A percentile compares a stretch with the other conserved stretches of the same genome.
Evolutionary conservation across 2,329 filamentous ascomycete species (phyloP).

Genomic region (Diaporthe citri): DNA sequence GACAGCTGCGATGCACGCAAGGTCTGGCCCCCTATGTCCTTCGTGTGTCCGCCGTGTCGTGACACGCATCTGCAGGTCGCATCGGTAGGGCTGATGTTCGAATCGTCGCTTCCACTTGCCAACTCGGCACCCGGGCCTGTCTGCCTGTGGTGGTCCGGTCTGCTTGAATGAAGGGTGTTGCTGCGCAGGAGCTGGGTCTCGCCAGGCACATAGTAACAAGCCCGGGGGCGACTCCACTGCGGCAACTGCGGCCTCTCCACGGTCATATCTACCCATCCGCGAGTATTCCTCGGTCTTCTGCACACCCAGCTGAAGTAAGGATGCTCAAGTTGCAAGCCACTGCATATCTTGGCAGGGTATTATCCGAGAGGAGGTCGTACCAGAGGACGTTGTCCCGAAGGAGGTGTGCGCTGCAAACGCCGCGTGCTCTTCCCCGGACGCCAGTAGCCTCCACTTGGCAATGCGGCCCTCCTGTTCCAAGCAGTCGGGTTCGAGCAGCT

Average conservation of each 20-base stretch:
- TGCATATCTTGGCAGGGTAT: not conserved
- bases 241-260: not conserved
- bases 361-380: not conserved
- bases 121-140: not conserved
- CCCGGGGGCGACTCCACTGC: too few species aligned
- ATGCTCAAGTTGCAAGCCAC: not conserved
- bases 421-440: not conserved
- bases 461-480: not conserved
- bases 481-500: not conserved
- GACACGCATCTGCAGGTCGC: not conserved
- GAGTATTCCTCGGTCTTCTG: not conserved
- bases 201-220: not conserved
- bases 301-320: not conserved
- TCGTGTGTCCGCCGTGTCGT: not conserved
- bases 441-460: not conserved
- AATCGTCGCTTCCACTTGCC: not conserved
- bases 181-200: too few species aligned
- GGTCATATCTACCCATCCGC: not conserved
- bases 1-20: not conserved
- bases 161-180: not conserved
- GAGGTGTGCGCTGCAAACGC: not conserved
- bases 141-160: not conserved
- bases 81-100: slow-evolving; percentile 5
- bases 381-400: not conserved
- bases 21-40: not conserved